Conservation (phyloP, 306 rosid genomes). For the Cyclanthera cordifolia region DNA sequence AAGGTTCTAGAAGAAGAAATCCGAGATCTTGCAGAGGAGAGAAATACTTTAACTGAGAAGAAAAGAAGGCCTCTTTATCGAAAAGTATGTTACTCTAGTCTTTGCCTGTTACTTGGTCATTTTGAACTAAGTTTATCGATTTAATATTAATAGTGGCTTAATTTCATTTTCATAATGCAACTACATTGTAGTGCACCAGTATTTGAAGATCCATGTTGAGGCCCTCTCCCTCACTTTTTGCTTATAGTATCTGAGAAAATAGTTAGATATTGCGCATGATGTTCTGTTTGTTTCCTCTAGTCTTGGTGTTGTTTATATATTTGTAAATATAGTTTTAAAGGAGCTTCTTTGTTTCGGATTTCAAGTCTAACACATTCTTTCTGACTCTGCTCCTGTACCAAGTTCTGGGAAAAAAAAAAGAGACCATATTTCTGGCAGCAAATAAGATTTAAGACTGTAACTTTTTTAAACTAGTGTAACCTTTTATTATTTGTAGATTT, state of each 20-base stretch:
- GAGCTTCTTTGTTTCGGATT: slow-evolving; percentile 1
- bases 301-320: background rate
- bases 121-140: background rate
- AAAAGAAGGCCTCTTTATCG: slow-evolving; percentile 75
- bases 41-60: slow-evolving; percentile 76
- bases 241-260: background rate
- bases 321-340: background rate
- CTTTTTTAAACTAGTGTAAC: too few species aligned
- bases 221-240: background rate
- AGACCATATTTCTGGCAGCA: background rate
- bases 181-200: background rate
- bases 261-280: background rate
- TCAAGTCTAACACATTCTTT: background rate
- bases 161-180: background rate
- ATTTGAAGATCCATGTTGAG: background rate
- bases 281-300: background rate
- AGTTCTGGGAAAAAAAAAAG: background rate
- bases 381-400: background rate
- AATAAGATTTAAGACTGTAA: too few species aligned
- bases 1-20: slow-evolving; percentile 84
- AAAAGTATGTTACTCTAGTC: slow-evolving; percentile 33
- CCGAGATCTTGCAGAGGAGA: slow-evolving; percentile 89
- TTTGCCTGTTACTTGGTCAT: background rate
- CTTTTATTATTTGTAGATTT: too few species aligned
- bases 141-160: background rate